Evolutionary conservation across 306 rosid species (phyloP).

Genomic region (Pueraria montana): DNA sequence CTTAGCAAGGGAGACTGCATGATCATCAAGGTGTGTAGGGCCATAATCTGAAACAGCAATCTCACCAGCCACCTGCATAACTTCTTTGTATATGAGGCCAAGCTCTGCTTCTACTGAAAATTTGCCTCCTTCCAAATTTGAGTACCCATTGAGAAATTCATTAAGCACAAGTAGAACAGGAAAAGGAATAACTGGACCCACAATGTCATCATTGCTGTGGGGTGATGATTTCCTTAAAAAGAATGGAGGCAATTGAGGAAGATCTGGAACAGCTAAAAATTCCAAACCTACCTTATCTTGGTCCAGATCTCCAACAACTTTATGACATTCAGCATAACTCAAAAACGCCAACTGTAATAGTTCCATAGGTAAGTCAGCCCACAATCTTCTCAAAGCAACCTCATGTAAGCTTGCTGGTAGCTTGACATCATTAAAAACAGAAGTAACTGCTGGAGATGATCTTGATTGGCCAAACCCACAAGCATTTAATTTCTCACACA

Average conservation of each 20-base stretch:
- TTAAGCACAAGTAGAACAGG: slow-evolving; percentile 65
- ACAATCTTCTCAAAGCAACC: slow-evolving; percentile 64
- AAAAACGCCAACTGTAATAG: slow-evolving; percentile 67
- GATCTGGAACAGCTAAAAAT: slow-evolving; percentile 61
- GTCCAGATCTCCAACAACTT: slow-evolving; percentile 45
- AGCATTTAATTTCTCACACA: slow-evolving; percentile 69
- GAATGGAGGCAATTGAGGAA: slow-evolving; percentile 78
- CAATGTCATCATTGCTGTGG: slow-evolving; percentile 61
- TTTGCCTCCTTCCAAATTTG: slow-evolving; percentile 45
- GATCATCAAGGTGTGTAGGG: slow-evolving; percentile 41
- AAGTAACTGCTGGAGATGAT: slow-evolving; percentile 57
- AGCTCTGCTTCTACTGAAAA: slow-evolving; percentile 65
- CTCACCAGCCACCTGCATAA: slow-evolving; percentile 57
- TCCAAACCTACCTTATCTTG: slow-evolving; percentile 56
- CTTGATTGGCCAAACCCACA: slow-evolving; percentile 64
- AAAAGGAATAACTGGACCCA: slow-evolving; percentile 82
- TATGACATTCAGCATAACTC: slow-evolving; percentile 55
- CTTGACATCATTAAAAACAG: slow-evolving; percentile 66
- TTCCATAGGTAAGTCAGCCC: slow-evolving; percentile 73
- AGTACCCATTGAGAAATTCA: slow-evolving; percentile 59
- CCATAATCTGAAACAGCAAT: slow-evolving; percentile 48
- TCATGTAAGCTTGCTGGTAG: slow-evolving; percentile 65
- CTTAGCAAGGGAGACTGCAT: slow-evolving; percentile 62
- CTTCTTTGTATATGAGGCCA: slow-evolving; percentile 54
- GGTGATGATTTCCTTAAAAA: slow-evolving; percentile 62